Percentiles rank a stretch among this genome's conserved stretches.
phyloP scores from a whole-genome alignment of 129 eudicot species.

The Tanacetum coccineum region DNA sequence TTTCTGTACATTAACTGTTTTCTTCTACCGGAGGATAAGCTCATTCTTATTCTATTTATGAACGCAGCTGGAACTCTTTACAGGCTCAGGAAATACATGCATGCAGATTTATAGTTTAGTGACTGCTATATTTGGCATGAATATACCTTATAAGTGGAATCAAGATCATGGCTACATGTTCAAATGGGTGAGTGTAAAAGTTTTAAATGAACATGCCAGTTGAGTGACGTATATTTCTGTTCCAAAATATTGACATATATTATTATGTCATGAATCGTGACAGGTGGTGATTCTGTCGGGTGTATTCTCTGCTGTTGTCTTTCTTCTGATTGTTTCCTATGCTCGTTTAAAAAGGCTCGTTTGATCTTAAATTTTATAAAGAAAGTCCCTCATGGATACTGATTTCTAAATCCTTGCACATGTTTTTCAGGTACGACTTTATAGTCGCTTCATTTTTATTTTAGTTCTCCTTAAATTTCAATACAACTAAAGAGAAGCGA shows the following conservation, averaged over 20 bases:
- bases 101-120: constrained; percentile 59
- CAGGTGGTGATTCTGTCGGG: constrained; percentile 68
- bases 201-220: not conserved
- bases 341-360: constrained; percentile 83
- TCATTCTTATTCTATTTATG: not conserved
- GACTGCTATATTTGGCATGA: constrained; percentile 79
- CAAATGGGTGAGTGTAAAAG: constrained; percentile 66
- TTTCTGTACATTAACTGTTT: not conserved
- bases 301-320: constrained; percentile 30
- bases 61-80: constrained; percentile 74
- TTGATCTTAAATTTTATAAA: constrained; percentile 43
- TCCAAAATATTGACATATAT: not conserved
- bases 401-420: constrained; percentile 25
- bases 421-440: constrained; percentile 21
- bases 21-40: not conserved
- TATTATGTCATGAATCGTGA: constrained; percentile 7
- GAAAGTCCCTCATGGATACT: constrained; percentile 8
- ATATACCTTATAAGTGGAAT: constrained; percentile 85
- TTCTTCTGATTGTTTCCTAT: constrained; percentile 46
- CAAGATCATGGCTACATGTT: constrained; percentile 58
- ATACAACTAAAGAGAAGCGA: constrained; percentile 28
- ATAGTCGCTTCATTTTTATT: constrained; percentile 12
- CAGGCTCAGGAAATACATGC: constrained; percentile 72
- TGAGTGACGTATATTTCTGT: not conserved
- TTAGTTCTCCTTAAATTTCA: constrained; percentile 7